Evolutionary conservation across 2,329 filamentous ascomycete species (phyloP), one percentile per base, ranked within the genome.

Genomic region (Aspergillus sp.): DNA sequence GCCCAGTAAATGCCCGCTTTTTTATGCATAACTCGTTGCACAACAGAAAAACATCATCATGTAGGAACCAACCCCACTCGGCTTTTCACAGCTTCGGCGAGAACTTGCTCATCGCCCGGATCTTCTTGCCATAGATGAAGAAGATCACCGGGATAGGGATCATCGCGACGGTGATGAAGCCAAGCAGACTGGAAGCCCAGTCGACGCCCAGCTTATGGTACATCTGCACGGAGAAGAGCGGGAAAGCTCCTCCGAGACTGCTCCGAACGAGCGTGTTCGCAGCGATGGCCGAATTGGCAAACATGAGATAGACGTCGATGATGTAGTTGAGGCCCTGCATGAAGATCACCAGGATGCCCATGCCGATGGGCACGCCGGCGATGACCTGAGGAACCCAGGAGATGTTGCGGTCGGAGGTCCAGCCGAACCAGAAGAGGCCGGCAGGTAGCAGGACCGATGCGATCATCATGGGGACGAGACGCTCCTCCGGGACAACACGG

Each of bases 371-470:
- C 0, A 80, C 64, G 2, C 76, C 78, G 4, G 77, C 72, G 3
- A 81, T 65, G 1, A 80, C 77, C 45, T 80, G 78, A 1, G 77
- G 73, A 16, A 80, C 75, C 79, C 79, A 82, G 12, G 70, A 74
- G 36, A 79, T 75, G 31, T 71, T 60, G 3, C 71, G 70, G 52
- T 71, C 73, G 0, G 76, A 77, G 9, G 75, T 75, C 81, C 81
- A 83, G 14, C 75, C 79, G 60, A 81, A 81, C 76, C 78, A 80
- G 64, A 81, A 81, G 6, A 82, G 68, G 42, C 80, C 79, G 46
- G 69, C 67, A 0, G 80, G 78, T 5, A 83, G 67, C 4, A 79
- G 60, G 11, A 77, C 62, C 0, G 73, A 77, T 22, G 76, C 77
- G 12, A 80, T 54, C 50, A 81, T 78, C 76, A 80, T 79, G 3